phyloP scores from a whole-genome alignment of 768 basidiomycete genomes.

The Tulasnella sp. region DNA sequence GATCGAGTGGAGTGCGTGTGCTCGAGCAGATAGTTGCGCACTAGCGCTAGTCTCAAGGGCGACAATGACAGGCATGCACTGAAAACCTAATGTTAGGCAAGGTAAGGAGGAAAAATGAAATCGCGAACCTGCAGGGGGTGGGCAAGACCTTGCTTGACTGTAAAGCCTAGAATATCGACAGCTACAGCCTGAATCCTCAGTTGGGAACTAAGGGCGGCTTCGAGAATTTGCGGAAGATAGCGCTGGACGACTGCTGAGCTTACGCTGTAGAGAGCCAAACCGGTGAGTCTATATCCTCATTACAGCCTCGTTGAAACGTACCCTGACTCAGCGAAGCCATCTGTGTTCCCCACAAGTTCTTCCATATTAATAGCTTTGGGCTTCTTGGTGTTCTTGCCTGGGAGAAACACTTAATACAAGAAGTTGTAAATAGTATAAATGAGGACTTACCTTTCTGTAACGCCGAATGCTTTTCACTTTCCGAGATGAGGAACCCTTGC shows the following conservation, averaged over 20 bases:
- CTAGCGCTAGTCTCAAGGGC: slow-evolving; percentile 83
- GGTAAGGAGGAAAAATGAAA: slow-evolving; percentile 8
- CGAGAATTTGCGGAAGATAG: slow-evolving; percentile 73
- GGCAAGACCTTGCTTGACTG: slow-evolving; percentile 88
- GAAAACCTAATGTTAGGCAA: slow-evolving; percentile 2
- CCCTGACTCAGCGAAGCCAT: slow-evolving; percentile 97
- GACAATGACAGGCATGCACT: slow-evolving; percentile 89
- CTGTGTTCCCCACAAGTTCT: slow-evolving; percentile 89
- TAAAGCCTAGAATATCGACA: slow-evolving; percentile 85
- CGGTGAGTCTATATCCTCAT: not conserved
- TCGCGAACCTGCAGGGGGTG: slow-evolving; percentile 77
- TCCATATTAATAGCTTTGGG: slow-evolving; percentile 69
- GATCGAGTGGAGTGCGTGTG: slow-evolving; percentile 68
- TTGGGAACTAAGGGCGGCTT: slow-evolving; percentile 67
- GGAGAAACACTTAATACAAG: not conserved
- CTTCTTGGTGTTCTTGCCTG: slow-evolving; percentile 34
- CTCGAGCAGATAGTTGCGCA: slow-evolving; percentile 55
- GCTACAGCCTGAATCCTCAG: slow-evolving; percentile 69
- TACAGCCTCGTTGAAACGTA: slow-evolving; percentile 33
- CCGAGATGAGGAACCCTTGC: slow-evolving; percentile 82
- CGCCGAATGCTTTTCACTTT: slow-evolving; percentile 66
- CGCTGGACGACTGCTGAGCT: slow-evolving; percentile 93
- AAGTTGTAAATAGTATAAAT: not conserved
- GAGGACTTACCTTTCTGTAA: slow-evolving; percentile 52
- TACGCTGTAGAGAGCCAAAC: slow-evolving; percentile 45